A percentile compares a stretch with the other conserved stretches of the same genome.
Conservation (phyloP, 345 rosid genomes). For the Melaleuca alternifolia region DNA sequence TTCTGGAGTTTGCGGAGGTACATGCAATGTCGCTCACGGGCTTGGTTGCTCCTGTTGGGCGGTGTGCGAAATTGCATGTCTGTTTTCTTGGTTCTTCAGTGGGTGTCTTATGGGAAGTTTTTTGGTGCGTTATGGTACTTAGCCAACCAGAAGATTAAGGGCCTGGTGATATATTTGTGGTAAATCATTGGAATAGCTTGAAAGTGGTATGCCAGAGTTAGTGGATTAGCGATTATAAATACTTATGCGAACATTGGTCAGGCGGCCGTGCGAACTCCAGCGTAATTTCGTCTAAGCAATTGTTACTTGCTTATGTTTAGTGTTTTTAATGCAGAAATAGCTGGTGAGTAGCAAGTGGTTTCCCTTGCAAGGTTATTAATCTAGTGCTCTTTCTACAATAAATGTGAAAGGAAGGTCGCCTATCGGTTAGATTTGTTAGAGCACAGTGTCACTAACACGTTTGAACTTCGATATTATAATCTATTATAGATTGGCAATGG, state of each 20-base stretch:
- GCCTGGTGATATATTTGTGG: not conserved
- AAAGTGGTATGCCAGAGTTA: not conserved
- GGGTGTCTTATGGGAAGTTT: not conserved
- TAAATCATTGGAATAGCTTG: not conserved
- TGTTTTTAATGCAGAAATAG: not conserved
- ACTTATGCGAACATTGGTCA: not conserved
- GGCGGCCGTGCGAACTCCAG: not conserved
- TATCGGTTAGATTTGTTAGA: too few relatives aligned
- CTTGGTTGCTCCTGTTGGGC: not conserved
- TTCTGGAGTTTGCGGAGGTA: not conserved
- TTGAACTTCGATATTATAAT: not conserved
- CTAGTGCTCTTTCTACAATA: not conserved
- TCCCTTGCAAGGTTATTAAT: not conserved
- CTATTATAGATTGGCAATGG: not conserved
- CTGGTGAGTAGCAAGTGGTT: not conserved
- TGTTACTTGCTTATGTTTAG: not conserved
- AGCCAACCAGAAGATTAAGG: not conserved
- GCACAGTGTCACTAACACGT: not conserved
- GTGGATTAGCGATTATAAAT: not conserved
- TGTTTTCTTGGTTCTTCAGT: not conserved
- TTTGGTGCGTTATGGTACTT: not conserved
- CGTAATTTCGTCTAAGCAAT: not conserved
- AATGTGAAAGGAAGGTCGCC: not conserved
- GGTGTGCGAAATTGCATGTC: not conserved
- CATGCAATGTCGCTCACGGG: not conserved